Evolutionary conservation across 1,284 basidiomycete species (phyloP).

Genomic region (Cutaneotrichosporon dermatis): DNA sequence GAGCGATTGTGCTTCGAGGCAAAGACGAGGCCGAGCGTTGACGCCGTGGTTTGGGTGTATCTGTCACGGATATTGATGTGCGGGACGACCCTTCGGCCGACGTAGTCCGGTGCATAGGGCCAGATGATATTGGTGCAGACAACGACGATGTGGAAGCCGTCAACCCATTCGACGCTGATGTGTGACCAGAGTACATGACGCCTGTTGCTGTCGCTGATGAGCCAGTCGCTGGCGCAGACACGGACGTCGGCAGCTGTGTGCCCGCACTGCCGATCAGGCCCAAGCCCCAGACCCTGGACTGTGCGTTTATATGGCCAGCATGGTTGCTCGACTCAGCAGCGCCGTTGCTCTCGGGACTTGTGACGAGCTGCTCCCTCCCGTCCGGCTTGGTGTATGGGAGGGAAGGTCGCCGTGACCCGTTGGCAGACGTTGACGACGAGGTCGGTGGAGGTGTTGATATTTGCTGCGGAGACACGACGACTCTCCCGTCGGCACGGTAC

Average conservation of each 20-base stretch:
- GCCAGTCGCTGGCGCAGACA: background rate
- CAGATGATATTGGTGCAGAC: background rate
- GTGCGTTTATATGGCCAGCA: background rate
- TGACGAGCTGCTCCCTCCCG: no score
- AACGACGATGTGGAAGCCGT: no score
- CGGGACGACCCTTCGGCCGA: background rate
- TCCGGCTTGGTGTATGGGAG: no score
- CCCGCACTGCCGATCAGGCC: background rate
- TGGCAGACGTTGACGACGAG: background rate
- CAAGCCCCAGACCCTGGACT: background rate
- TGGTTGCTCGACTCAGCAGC: background rate
- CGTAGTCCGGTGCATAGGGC: background rate
- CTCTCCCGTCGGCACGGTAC: no score
- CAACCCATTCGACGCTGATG: background rate
- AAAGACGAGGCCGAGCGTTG: slow-evolving; percentile 12
- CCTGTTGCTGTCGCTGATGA: background rate
- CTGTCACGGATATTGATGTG: background rate
- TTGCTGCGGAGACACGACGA: no score
- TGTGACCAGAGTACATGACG: background rate
- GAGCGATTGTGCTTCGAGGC: background rate
- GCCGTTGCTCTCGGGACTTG: no score
- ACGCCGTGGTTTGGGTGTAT: background rate
- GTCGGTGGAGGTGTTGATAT: no score
- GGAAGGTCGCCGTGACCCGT: background rate
- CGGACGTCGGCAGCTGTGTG: background rate